These are phyloP conservation scores for Apiospora saccharicola DNA, from an alignment of 2,329 filamentous ascomycete genomes.

Conservation along the genomic window DNA sequence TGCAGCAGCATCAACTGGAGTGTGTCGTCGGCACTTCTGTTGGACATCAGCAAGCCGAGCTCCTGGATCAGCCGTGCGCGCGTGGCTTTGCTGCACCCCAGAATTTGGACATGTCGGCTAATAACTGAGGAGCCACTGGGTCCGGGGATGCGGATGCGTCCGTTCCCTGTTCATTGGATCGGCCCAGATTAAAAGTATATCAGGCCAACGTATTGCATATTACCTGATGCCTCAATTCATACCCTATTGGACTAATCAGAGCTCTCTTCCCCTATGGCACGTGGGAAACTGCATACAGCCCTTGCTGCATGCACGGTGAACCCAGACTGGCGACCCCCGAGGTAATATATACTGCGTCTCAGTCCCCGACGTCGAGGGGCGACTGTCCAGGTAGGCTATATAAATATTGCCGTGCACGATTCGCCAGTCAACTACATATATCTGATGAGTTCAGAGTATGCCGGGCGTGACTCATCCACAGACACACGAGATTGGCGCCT, in stretches of 20 bases:
- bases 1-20: background rate
- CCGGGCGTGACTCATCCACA: background rate
- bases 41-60: background rate
- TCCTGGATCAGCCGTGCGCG: conserved; percentile 13
- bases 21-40: conserved; percentile 7
- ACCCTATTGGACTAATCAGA: background rate
- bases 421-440: background rate
- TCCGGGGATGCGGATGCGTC: conserved; percentile 32
- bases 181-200: conserved; percentile 8
- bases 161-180: conserved; percentile 15
- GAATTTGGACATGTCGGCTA: conserved; percentile 7
- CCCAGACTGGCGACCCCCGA: background rate
- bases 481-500: no score
- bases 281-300: conserved; percentile 2
- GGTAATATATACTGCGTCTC: background rate
- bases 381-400: background rate
- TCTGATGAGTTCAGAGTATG: background rate
- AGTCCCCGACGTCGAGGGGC: background rate
- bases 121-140: conserved; percentile 13
- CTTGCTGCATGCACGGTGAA: background rate
- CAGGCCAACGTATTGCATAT: background rate
- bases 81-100: conserved; percentile 6
- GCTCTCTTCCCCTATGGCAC: background rate
- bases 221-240: background rate
- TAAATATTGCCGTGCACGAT: background rate